Conservation (phyloP, 805 yeast genomes). For the Cyberlindnera sargentensis region DNA sequence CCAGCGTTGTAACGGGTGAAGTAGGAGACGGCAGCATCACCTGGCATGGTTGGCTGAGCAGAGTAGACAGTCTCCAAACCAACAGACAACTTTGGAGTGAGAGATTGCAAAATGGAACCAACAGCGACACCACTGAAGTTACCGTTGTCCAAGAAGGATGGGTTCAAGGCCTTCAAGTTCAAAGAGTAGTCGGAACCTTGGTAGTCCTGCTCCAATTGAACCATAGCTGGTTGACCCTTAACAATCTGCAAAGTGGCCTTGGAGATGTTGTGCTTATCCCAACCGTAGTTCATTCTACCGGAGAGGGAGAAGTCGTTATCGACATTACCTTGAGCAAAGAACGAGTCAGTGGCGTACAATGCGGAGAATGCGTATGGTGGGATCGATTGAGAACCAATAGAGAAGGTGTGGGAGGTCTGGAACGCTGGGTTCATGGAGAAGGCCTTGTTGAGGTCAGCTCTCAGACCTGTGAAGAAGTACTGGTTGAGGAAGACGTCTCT, state of each 20-base stretch:
- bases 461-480: constrained; percentile 87
- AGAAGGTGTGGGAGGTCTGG: constrained; percentile 92
- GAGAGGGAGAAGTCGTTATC: constrained; percentile 81
- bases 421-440: constrained; percentile 88
- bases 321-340: constrained; percentile 84
- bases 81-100: constrained; percentile 74
- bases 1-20: constrained; percentile 84
- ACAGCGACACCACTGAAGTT: constrained; percentile 87
- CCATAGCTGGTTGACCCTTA: constrained; percentile 84
- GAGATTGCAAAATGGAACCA: constrained; percentile 83
- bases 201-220: constrained; percentile 93
- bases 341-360: constrained; percentile 76
- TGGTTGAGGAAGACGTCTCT: constrained; percentile 89
- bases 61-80: constrained; percentile 94
- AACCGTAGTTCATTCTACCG: constrained; percentile 87
- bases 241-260: constrained; percentile 86
- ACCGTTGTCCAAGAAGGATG: constrained; percentile 60
- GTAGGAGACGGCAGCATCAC: constrained; percentile 86
- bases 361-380: constrained; percentile 92
- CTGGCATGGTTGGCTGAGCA: constrained; percentile 65
- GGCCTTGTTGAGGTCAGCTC: constrained; percentile 93
- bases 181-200: constrained; percentile 84
- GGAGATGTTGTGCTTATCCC: constrained; percentile 73
- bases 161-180: constrained; percentile 88
- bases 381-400: constrained; percentile 76